Evolutionary conservation across 2,329 filamentous ascomycete genomes (phyloP), one percentile per base, ranked within the genome.

Genomic region (Fusarium goolgardi): DNA sequence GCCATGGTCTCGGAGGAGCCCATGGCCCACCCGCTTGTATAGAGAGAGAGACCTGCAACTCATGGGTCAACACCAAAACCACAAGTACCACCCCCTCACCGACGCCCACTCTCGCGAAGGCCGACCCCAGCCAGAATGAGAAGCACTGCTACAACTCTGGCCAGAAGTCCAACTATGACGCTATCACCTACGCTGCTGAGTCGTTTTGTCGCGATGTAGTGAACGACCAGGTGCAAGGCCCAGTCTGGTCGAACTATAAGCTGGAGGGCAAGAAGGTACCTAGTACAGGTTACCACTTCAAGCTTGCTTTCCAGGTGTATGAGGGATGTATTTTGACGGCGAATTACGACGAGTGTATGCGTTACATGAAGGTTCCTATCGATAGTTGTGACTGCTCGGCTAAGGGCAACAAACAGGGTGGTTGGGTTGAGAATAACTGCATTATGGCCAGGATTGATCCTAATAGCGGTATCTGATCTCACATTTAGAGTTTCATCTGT

Each of bases 301-400:
- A 40, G 15, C n/a, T 8, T 15, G 5, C 35, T 6, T 70, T 70
- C 25, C 12, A 11, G 0, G 68, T 70, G 2, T 47, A 50, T 15
- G 39, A 63, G n/a, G 56, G 56, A 2, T 76, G 73, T 57, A 23
- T 57, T 2, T 75, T 63, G 63, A 57, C 13, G 3, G 69, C 46
- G 1, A n/a, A 68, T 49, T 55, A 59, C 7, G 47, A 65, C 39
- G 52, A 71, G 41, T 76, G 75, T 55, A 57, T 67, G 59, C 50
- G 64, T 9, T 75, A 77, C 53, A 54, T 76, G 11, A 49, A 54
- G n/a, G 57, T 73, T n/a, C 62, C 59, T 1, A 69, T 71, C 9
- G 71, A 76, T 53, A 60, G 59, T 4, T 77, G 73, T 27, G 54
- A 76, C 50, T 76, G 74, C 25, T 44, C 47, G 1, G 67, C 60